Evolutionary conservation across 345 rosid genomes (phyloP).

Genomic region (Aquilaria yunnanensis): DNA sequence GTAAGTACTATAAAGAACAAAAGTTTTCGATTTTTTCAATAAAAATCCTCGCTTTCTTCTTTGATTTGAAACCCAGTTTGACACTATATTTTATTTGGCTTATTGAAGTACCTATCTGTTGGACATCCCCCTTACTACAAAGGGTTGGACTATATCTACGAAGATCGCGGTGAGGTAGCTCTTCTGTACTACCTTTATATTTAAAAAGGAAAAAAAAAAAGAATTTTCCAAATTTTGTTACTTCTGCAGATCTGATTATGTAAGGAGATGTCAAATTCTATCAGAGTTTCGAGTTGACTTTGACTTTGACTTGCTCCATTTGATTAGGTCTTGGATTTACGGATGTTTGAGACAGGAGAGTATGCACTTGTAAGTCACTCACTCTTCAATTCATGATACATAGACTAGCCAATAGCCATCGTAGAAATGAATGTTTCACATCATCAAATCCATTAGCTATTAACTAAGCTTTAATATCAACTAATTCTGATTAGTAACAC

Average conservation of each 20-base stretch:
- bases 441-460: too few species aligned
- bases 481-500: too few species aligned
- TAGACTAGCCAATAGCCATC: too few species aligned
- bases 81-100: background rate
- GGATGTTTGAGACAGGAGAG: constrained; percentile 89
- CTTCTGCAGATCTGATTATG: background rate
- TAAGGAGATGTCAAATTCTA: background rate
- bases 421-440: too few species aligned
- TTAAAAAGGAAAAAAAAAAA: background rate
- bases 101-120: constrained; percentile 74
- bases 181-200: background rate
- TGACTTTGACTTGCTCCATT: constrained; percentile 6
- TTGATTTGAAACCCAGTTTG: background rate
- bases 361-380: constrained; percentile 75
- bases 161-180: constrained; percentile 91
- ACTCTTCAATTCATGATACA: background rate
- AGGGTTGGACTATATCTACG: constrained; percentile 89
- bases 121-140: constrained; percentile 95
- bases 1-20: constrained; percentile 25
- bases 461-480: too few species aligned
- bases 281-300: background rate
- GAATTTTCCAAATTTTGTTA: background rate
- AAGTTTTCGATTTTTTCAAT: background rate
- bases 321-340: constrained; percentile 63
- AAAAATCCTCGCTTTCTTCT: background rate